These are phyloP conservation scores for Meyerozyma carpophila DNA, from an alignment of 1,139 yeast genomes.

Conservation along the genomic window DNA sequence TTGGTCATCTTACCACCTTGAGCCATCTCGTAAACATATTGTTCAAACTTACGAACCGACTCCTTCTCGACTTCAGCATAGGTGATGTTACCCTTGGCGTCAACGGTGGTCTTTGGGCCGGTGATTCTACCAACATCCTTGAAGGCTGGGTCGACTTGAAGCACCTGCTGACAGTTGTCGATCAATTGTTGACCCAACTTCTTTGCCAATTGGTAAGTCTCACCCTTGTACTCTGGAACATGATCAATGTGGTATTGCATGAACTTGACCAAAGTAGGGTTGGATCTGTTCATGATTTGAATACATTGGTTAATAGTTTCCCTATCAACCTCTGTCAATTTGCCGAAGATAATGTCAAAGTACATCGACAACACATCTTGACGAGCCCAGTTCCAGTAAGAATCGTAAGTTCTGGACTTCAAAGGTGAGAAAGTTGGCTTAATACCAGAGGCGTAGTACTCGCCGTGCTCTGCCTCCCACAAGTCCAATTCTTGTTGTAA, in stretches of 20 bases:
- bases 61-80: slow-evolving; percentile 86
- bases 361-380: slow-evolving; percentile 93
- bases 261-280: slow-evolving; percentile 87
- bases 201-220: slow-evolving; percentile 81
- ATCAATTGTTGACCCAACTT: slow-evolving; percentile 87
- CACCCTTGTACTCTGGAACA: slow-evolving; percentile 86
- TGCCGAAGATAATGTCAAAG: slow-evolving; percentile 93
- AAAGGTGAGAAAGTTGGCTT: slow-evolving; percentile 84
- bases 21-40: slow-evolving; percentile 95
- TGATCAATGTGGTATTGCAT: slow-evolving; percentile 97
- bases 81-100: slow-evolving; percentile 78
- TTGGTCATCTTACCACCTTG: slow-evolving; percentile 85
- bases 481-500: slow-evolving; percentile 88
- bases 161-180: slow-evolving; percentile 89
- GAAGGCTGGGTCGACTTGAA: slow-evolving; percentile 80
- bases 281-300: slow-evolving; percentile 95
- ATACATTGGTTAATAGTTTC: slow-evolving; percentile 96
- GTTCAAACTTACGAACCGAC: slow-evolving; percentile 89
- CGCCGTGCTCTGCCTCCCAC: slow-evolving; percentile 95
- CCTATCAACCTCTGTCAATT: slow-evolving; percentile 83
- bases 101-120: slow-evolving; percentile 88
- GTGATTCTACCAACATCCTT: slow-evolving; percentile 93
- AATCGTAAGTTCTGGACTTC: slow-evolving; percentile 94
- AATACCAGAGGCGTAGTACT: slow-evolving; percentile 87
- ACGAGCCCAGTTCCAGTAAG: slow-evolving; percentile 99